Percentiles rank a stretch among this genome's conserved stretches.
These are phyloP conservation scores for Calocera viscosa DNA, from an alignment of 768 basidiomycete genomes.

Conservation along the genomic window DNA sequence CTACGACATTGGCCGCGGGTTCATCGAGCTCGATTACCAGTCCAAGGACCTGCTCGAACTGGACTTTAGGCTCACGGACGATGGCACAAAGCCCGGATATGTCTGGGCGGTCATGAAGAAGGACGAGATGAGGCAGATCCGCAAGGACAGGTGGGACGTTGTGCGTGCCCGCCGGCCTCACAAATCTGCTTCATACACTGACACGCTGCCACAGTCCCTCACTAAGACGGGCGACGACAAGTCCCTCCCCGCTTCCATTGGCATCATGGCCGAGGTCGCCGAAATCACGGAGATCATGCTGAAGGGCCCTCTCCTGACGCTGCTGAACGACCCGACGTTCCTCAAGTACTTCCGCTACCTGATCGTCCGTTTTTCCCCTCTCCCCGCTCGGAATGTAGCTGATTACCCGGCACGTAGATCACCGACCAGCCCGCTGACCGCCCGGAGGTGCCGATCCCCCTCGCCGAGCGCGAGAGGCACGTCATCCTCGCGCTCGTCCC, in stretches of 20 bases:
- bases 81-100: conserved; percentile 44
- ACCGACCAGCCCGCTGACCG: conserved; percentile 75
- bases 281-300: conserved; percentile 71
- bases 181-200: not conserved
- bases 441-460: conserved; percentile 41
- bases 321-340: conserved; percentile 52
- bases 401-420: conserved; percentile 32
- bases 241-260: conserved; percentile 45
- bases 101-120: conserved; percentile 80
- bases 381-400: conserved; percentile 8
- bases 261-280: conserved; percentile 79
- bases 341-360: conserved; percentile 74
- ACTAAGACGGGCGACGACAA: conserved; percentile 61
- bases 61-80: conserved; percentile 58
- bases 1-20: conserved; percentile 46
- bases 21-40: conserved; percentile 64
- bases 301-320: conserved; percentile 44
- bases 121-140: conserved; percentile 57
- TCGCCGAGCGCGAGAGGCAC: conserved; percentile 51
- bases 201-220: conserved; percentile 46
- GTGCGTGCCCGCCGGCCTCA: conserved; percentile 37
- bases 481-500: conserved; percentile 54
- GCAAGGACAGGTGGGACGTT: conserved; percentile 71
- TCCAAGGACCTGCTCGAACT: conserved; percentile 59
- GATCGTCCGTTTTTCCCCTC: conserved; percentile 40